A percentile compares a stretch with the other conserved stretches of the same genome.
Conservation (phyloP, 2,329 filamentous ascomycete species). For the Arthrobotrys musiformis region DNA sequence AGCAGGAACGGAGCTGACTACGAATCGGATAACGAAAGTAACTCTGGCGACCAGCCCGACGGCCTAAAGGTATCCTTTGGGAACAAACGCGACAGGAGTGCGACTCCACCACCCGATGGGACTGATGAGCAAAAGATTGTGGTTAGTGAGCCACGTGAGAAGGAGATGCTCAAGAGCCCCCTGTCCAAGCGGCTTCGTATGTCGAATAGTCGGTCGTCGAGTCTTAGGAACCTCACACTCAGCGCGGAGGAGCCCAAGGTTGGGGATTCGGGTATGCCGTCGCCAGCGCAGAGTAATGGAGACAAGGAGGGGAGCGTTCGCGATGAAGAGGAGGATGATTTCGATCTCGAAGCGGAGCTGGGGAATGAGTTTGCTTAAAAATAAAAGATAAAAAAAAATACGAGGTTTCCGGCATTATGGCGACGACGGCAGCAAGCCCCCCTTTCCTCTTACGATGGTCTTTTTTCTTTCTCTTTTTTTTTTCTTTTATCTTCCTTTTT, state of each 20-base stretch:
- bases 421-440: not conserved
- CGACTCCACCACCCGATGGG: constrained; percentile 44
- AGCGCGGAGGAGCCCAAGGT: constrained; percentile 44
- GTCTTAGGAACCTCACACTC: constrained; percentile 47
- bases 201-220: constrained; percentile 53
- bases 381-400: too few relatives aligned
- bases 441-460: not conserved
- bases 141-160: constrained; percentile 36
- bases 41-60: constrained; percentile 37
- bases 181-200: constrained; percentile 47
- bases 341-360: constrained; percentile 50
- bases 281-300: constrained; percentile 48
- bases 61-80: constrained; percentile 39
- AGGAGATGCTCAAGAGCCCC: constrained; percentile 48
- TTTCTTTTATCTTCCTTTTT: too few relatives aligned
- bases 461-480: not conserved
- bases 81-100: constrained; percentile 46
- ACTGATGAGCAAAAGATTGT: constrained; percentile 35
- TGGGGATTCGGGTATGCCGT: constrained; percentile 52
- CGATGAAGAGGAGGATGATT: constrained; percentile 47
- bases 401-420: not conserved
- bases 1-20: constrained; percentile 50
- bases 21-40: constrained; percentile 48
- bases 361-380: constrained; percentile 46
- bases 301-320: constrained; percentile 39